phyloP scores from a whole-genome alignment of 2,329 filamentous ascomycete genomes.

The Cladosporium sp. region DNA sequence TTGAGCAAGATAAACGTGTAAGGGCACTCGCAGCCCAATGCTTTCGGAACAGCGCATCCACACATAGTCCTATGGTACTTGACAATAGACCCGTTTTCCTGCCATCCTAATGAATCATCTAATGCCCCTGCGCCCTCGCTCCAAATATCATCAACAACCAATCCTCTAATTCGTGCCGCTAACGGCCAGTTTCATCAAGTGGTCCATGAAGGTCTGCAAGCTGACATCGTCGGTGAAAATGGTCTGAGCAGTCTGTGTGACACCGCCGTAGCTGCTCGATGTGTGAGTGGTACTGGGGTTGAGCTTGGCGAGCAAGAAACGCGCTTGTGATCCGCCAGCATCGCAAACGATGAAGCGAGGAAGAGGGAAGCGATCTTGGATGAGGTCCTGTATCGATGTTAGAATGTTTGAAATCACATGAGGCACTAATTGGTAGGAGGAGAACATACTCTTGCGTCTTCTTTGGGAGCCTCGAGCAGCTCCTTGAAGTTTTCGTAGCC shows the following conservation, averaged over 20 bases:
- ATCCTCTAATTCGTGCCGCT: conserved; percentile 29
- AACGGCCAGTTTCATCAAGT: conserved; percentile 79
- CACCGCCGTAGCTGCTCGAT: conserved; percentile 83
- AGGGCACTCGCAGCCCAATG: not conserved
- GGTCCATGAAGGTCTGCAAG: conserved; percentile 98
- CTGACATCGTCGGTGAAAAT: conserved; percentile 99
- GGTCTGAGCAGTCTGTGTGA: conserved; percentile 86
- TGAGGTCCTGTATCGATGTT: conserved; percentile 68
- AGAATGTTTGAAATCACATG: conserved; percentile 1
- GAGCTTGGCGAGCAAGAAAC: conserved; percentile 93
- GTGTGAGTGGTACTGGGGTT: conserved; percentile 98
- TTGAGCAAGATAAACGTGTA: not conserved
- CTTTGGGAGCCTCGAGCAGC: conserved; percentile 87
- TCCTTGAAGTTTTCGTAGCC: conserved; percentile 94
- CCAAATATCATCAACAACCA: not conserved
- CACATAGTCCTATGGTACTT: not conserved
- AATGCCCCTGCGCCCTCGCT: conserved; percentile 6
- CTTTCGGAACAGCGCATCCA: not conserved
- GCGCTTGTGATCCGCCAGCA: conserved; percentile 94
- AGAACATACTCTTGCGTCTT: conserved; percentile 78
- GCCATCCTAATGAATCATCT: conserved; percentile 1
- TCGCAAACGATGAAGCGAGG: conserved; percentile 98
- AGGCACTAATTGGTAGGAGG: not conserved
- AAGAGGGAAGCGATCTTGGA: conserved; percentile 95
- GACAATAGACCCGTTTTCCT: not conserved